Evolutionary conservation across 257 asterid species (phyloP).

Genomic region (Solanum arcanum): DNA sequence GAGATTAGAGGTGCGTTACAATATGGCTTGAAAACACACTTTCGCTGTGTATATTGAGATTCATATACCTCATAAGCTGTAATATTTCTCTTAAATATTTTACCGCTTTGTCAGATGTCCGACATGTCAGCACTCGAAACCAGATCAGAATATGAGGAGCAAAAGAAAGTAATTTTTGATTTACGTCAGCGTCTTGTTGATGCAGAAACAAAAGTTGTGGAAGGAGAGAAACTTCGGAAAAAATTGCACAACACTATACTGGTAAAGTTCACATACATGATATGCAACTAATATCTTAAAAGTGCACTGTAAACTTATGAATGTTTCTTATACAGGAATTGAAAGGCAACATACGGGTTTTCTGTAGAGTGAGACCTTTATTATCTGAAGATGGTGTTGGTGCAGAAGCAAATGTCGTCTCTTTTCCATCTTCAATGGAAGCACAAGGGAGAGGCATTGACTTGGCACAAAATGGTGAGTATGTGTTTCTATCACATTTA

Average conservation of each 20-base stretch:
- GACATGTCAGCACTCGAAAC: slow-evolving; percentile 58
- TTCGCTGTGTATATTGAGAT: neutral
- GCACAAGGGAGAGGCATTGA: slow-evolving; percentile 72
- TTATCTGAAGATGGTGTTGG: slow-evolving; percentile 63
- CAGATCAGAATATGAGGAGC: slow-evolving; percentile 61
- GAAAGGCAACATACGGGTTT: slow-evolving; percentile 90
- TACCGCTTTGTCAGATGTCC: slow-evolving; percentile 38
- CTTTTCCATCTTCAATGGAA: slow-evolving; percentile 71
- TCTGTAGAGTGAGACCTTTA: slow-evolving; percentile 88
- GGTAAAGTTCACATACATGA: slow-evolving; percentile 24
- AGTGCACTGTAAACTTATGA: neutral
- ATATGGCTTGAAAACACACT: neutral
- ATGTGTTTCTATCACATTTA: neutral
- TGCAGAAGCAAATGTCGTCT: slow-evolving; percentile 50
- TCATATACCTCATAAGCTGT: neutral
- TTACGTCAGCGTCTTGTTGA: slow-evolving; percentile 60
- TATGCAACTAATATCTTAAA: neutral
- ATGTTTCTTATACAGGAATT: slow-evolving; percentile 47
- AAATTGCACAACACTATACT: slow-evolving; percentile 87
- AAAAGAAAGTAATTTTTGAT: slow-evolving; percentile 33
- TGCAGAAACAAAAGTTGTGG: slow-evolving; percentile 67
- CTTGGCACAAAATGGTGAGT: slow-evolving; percentile 60
- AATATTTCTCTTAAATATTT: neutral
- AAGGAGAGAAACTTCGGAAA: slow-evolving; percentile 84
- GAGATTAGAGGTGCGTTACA: slow-evolving; percentile 47